phyloP scores from a whole-genome alignment of 2,329 filamentous ascomycete genomes.

The Venturia effusa region DNA sequence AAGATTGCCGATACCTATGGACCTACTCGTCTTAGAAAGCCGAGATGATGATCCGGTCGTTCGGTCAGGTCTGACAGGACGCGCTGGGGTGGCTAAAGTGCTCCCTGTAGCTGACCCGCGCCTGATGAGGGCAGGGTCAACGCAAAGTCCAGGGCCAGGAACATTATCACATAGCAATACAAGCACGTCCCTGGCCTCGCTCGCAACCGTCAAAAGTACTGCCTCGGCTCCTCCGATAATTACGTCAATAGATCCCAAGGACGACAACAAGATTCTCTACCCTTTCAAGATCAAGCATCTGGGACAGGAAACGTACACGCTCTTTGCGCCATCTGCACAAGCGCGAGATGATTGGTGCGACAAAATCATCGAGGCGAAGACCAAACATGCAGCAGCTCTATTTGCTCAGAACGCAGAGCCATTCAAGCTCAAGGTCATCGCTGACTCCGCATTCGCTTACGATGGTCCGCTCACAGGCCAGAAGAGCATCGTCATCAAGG shows the following conservation, averaged over 20 bases:
- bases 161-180: slow-evolving; percentile 61
- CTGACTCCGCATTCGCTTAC: slow-evolving; percentile 82
- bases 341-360: slow-evolving; percentile 81
- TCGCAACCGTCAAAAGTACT: slow-evolving; percentile 32
- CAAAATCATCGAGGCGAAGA: slow-evolving; percentile 92
- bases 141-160: slow-evolving; percentile 29
- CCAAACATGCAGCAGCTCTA: slow-evolving; percentile 76
- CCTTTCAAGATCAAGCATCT: slow-evolving; percentile 95
- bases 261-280: slow-evolving; percentile 72
- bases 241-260: slow-evolving; percentile 46
- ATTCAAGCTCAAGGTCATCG: slow-evolving; percentile 82
- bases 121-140: slow-evolving; percentile 34
- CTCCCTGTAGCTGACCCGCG: slow-evolving; percentile 43
- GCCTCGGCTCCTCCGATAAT: slow-evolving; percentile 21
- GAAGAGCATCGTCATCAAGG: slow-evolving; percentile 68
- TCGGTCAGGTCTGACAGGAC: slow-evolving; percentile 64
- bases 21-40: slow-evolving; percentile 83
- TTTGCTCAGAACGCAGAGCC: slow-evolving; percentile 92
- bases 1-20: slow-evolving; percentile 89
- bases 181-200: slow-evolving; percentile 43
- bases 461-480: slow-evolving; percentile 40
- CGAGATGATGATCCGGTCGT: slow-evolving; percentile 84
- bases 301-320: slow-evolving; percentile 82
- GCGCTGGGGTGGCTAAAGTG: slow-evolving; percentile 55
- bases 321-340: slow-evolving; percentile 69